Conservation (phyloP, 768 basidiomycete species). For the Inosperma sp. region DNA sequence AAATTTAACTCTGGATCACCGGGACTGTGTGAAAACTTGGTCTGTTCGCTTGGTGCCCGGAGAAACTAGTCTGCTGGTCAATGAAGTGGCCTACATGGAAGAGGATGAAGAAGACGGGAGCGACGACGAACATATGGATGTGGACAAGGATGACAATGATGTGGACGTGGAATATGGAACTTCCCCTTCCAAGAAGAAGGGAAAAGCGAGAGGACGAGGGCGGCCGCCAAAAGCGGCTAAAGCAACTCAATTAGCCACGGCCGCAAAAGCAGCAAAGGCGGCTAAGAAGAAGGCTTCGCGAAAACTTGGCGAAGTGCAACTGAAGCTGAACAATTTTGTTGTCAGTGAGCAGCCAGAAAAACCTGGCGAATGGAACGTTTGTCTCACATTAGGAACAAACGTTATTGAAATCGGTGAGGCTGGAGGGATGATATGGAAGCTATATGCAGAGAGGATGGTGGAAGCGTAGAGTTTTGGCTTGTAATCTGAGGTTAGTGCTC, state of each 20-base stretch:
- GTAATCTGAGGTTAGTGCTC: background rate
- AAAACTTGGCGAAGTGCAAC: constrained; percentile 54
- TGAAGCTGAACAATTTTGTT: constrained; percentile 58
- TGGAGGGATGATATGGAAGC: constrained; percentile 66
- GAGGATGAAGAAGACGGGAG: constrained; percentile 59
- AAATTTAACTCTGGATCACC: constrained; percentile 52
- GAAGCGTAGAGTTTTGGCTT: constrained; percentile 6
- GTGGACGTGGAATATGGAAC: constrained; percentile 37
- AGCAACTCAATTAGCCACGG: constrained; percentile 23
- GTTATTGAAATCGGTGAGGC: constrained; percentile 71
- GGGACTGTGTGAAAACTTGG: constrained; percentile 74
- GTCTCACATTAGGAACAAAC: constrained; percentile 53
- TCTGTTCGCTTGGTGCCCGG: constrained; percentile 53
- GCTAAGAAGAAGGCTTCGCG: constrained; percentile 39
- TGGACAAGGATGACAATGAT: constrained; percentile 39
- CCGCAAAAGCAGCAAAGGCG: constrained; percentile 27
- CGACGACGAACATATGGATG: constrained; percentile 45
- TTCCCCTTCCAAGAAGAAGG: constrained; percentile 37
- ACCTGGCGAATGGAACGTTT: constrained; percentile 57
- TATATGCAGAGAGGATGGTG: constrained; percentile 51
- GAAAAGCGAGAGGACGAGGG: constrained; percentile 36
- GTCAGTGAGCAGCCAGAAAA: constrained; percentile 43
- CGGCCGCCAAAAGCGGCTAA: constrained; percentile 31
- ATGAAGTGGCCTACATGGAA: constrained; percentile 48
- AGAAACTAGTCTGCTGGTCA: constrained; percentile 54